Conservation (phyloP, 2,329 filamentous ascomycete species). For the Coleophoma eucalyptorum region DNA sequence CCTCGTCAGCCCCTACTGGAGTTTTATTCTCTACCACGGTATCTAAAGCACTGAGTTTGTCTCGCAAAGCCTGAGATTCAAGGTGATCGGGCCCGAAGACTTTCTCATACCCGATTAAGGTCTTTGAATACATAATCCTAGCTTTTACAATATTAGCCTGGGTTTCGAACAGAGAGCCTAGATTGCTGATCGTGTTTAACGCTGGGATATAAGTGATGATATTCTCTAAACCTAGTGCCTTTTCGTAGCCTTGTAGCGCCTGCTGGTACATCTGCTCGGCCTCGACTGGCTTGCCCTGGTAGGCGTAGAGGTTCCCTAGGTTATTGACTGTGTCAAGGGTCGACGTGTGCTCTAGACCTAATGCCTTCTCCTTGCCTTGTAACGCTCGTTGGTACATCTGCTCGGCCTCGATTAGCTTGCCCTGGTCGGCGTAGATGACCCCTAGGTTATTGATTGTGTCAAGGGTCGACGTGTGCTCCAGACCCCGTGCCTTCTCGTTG, state of each 20-base stretch:
- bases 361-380: constrained; percentile 17
- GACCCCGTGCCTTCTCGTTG: constrained; percentile 11
- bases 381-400: constrained; percentile 15
- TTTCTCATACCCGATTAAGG: constrained; percentile 16
- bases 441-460: constrained; percentile 22
- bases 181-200: constrained; percentile 1
- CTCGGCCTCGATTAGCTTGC: constrained; percentile 22
- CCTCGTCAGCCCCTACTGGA: neutral
- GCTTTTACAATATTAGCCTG: constrained; percentile 24
- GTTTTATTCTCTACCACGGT: neutral
- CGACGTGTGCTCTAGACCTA: constrained; percentile 19
- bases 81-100: constrained; percentile 13
- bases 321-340: constrained; percentile 8
- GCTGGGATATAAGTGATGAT: constrained; percentile 4
- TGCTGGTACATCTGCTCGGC: constrained; percentile 21
- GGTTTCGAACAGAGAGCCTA: constrained; percentile 18
- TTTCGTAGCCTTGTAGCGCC: constrained; percentile 8
- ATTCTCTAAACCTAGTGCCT: constrained; percentile 10
- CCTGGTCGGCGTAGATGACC: constrained; percentile 18
- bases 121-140: constrained; percentile 11
- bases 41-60: constrained; percentile 9
- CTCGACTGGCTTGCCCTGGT: constrained; percentile 20
- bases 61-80: constrained; percentile 4
- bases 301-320: constrained; percentile 19
- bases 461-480: constrained; percentile 9